Percentiles rank a stretch among this genome's conserved stretches.
These are phyloP conservation scores for Pseudocohnilembus persalinus DNA, from an alignment of 169 alveolate genomes.

Conservation along the genomic window DNA sequence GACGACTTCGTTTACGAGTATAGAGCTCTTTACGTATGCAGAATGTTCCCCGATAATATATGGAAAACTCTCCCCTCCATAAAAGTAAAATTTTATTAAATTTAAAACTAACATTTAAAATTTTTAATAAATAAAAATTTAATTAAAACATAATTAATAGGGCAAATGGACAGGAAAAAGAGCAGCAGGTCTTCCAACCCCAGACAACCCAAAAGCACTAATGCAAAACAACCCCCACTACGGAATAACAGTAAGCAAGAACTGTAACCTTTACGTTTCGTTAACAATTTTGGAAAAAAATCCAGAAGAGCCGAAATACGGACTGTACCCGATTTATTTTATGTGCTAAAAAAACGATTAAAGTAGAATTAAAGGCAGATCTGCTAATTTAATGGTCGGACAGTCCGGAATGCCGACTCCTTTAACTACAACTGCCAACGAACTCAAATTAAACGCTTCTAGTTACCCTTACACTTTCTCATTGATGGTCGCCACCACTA, in stretches of 20 bases:
- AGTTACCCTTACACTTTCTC: constrained; percentile 54
- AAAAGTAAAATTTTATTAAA: neutral
- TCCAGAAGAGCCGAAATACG: constrained; percentile 49
- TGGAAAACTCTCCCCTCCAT: constrained; percentile 1
- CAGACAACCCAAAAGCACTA: constrained; percentile 44
- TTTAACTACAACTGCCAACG: constrained; percentile 43
- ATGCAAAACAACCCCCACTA: constrained; percentile 56
- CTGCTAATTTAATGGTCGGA: constrained; percentile 35
- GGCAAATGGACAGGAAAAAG: constrained; percentile 62
- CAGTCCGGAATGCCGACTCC: constrained; percentile 50
- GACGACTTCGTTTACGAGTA: constrained; percentile 61
- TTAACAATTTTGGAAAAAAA: constrained; percentile 41
- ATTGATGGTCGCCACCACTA: constrained; percentile 44
- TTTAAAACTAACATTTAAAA: neutral
- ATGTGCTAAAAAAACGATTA: constrained; percentile 49
- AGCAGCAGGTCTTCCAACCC: constrained; percentile 70
- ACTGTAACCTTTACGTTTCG: constrained; percentile 47
- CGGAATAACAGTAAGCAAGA: constrained; percentile 43
- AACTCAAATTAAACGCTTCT: constrained; percentile 39
- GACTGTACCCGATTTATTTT: constrained; percentile 52
- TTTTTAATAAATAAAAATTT: constrained; percentile 27
- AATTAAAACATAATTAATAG: constrained; percentile 17
- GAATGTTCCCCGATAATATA: constrained; percentile 42
- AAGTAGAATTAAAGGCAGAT: constrained; percentile 26
- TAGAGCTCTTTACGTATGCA: constrained; percentile 54